Evolutionary conservation across 257 asterid species (phyloP).

Genomic region (Apocynum venetum): DNA sequence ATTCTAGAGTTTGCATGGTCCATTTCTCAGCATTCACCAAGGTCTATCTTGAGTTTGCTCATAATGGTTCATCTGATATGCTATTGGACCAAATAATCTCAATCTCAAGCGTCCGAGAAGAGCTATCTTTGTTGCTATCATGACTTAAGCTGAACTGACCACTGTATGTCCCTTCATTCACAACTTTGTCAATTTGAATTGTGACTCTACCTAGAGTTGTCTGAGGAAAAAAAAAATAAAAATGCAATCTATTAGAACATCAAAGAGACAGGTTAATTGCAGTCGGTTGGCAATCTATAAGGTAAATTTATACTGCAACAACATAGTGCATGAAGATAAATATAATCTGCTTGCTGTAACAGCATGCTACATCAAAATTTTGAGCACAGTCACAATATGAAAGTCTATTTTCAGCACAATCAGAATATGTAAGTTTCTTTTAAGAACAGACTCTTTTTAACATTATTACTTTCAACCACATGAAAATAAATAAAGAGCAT

Average conservation of each 20-base stretch:
- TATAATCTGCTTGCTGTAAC: not conserved
- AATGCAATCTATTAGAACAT: not conserved
- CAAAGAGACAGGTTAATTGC: not conserved
- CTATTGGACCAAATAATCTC: constrained; percentile 74
- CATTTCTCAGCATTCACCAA: constrained; percentile 13
- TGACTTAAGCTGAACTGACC: constrained; percentile 59
- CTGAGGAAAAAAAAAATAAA: constrained; percentile 32
- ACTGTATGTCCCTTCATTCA: constrained; percentile 66
- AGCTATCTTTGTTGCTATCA: constrained; percentile 46
- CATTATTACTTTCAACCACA: not conserved
- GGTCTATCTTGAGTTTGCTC: constrained; percentile 17
- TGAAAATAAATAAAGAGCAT: not conserved
- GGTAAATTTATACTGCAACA: not conserved
- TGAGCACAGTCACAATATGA: not conserved
- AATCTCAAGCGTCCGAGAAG: constrained; percentile 60
- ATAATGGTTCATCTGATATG: constrained; percentile 29
- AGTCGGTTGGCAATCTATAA: not conserved
- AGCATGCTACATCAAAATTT: not conserved
- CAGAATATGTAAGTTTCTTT: not conserved
- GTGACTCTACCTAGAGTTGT: constrained; percentile 64
- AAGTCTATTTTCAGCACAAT: not conserved
- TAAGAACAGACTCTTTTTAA: not conserved
- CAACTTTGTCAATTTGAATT: constrained; percentile 72
- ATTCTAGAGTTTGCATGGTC: constrained; percentile 11
- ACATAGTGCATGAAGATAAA: not conserved